phyloP scores from a whole-genome alignment of 306 rosid species.

The Vigna mungo region DNA sequence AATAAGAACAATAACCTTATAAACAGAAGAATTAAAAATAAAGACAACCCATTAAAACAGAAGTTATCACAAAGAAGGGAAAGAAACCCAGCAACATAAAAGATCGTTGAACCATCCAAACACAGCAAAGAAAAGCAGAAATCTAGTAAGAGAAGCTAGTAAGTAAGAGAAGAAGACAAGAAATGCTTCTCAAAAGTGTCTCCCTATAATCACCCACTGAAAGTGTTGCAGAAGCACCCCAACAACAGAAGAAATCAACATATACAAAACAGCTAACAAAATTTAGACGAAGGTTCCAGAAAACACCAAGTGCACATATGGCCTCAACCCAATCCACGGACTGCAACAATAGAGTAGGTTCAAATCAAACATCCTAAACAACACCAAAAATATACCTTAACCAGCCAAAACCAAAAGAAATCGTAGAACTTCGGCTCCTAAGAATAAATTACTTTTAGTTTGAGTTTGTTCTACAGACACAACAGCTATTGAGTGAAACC shows the following conservation, averaged over 20 bases:
- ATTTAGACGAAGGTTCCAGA: conserved; percentile 2
- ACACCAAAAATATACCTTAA: too few species aligned
- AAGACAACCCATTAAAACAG: background rate
- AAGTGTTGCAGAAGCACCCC: background rate
- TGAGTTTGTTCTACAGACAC: conserved; percentile 7
- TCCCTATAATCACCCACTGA: background rate
- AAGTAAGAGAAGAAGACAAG: background rate
- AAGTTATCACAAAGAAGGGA: conserved; percentile 16
- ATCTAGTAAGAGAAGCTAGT: background rate
- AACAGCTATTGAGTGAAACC: conserved; percentile 38
- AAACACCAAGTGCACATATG: conserved; percentile 16
- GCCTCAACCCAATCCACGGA: conserved; percentile 18
- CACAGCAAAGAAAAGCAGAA: background rate
- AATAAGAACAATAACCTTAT: background rate
- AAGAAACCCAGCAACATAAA: background rate
- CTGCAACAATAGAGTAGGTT: conserved; percentile 18
- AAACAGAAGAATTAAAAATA: background rate
- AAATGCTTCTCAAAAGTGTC: conserved; percentile 20
- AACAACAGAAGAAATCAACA: conserved; percentile 27
- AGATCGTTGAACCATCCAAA: conserved; percentile 22
- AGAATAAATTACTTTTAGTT: conserved; percentile 6
- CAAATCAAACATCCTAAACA: conserved; percentile 3
- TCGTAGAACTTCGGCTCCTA: background rate
- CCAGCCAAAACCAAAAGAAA: too few species aligned
- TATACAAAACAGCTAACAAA: conserved; percentile 17